phyloP scores from a whole-genome alignment of 495 filamentous ascomycete genomes.

The Cercophora samala region DNA sequence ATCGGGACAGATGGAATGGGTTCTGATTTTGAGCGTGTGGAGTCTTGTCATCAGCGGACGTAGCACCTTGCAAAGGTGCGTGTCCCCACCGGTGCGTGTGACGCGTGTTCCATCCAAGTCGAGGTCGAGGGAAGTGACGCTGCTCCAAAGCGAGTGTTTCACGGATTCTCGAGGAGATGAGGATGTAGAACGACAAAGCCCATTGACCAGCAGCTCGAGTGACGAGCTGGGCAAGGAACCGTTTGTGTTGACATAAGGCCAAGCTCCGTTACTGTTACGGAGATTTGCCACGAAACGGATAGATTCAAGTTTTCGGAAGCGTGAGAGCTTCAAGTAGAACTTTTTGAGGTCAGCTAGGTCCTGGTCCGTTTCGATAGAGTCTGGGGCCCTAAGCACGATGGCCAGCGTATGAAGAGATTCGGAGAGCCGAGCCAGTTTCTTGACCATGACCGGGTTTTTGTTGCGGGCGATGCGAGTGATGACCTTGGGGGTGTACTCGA shows the following conservation, averaged over 20 bases:
- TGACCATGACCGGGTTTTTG: conserved; percentile 16
- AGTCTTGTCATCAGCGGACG: conserved; percentile 16
- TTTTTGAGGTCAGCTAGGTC: conserved; percentile 19
- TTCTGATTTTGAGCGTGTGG: conserved; percentile 8
- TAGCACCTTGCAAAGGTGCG: conserved; percentile 23
- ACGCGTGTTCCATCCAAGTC: conserved; percentile 22
- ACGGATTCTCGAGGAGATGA: too few species aligned
- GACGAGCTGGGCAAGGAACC: conserved; percentile 14
- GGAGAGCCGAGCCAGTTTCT: conserved; percentile 11
- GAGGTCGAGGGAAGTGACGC: conserved; percentile 23
- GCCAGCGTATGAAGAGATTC: background rate
- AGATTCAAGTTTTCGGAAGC: conserved; percentile 17
- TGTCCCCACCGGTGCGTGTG: background rate
- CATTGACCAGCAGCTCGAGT: conserved; percentile 16
- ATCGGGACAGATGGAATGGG: conserved; percentile 16
- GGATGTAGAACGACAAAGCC: conserved; percentile 1
- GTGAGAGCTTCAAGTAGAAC: conserved; percentile 16
- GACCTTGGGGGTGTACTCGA: conserved; percentile 25
- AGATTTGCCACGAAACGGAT: conserved; percentile 17
- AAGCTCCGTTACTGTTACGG: conserved; percentile 18
- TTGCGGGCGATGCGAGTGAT: conserved; percentile 24
- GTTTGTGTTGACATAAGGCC: conserved; percentile 13
- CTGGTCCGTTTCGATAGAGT: background rate
- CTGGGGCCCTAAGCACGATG: too few species aligned
- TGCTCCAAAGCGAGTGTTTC: background rate